phyloP scores from a whole-genome alignment of 495 filamentous ascomycete genomes.

The Penicillium antarcticum region DNA sequence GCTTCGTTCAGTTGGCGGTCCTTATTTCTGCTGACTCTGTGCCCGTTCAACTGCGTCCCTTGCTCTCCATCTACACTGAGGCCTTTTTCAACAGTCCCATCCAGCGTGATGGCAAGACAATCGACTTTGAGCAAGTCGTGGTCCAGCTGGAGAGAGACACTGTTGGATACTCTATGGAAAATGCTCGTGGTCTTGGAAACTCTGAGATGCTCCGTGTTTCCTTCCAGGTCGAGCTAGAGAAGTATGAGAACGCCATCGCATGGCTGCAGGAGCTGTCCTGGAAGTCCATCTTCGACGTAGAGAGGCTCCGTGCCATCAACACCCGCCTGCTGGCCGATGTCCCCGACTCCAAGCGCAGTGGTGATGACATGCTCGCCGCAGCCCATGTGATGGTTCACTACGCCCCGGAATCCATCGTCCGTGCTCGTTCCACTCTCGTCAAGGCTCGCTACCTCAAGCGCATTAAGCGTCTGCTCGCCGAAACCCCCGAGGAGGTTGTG shows the following conservation, averaged over 20 bases:
- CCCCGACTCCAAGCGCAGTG: constrained; percentile 86
- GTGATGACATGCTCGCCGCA: constrained; percentile 63
- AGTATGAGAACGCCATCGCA: constrained; percentile 75
- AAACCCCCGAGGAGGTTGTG: constrained; percentile 68
- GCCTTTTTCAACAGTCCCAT: constrained; percentile 95
- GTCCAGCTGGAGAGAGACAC: constrained; percentile 88
- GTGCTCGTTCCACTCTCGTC: constrained; percentile 78
- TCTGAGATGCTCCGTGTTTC: constrained; percentile 75
- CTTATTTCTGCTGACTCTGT: constrained; percentile 73
- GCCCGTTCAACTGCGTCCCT: constrained; percentile 70
- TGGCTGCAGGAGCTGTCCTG: constrained; percentile 88
- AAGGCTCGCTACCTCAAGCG: constrained; percentile 86
- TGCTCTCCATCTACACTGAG: constrained; percentile 78
- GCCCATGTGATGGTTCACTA: constrained; percentile 80
- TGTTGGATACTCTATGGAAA: constrained; percentile 70
- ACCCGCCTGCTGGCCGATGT: constrained; percentile 87
- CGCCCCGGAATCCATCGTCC: constrained; percentile 64
- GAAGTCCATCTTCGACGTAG: constrained; percentile 79
- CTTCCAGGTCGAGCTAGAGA: constrained; percentile 83
- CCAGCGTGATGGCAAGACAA: constrained; percentile 65
- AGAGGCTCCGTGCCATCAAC: constrained; percentile 78
- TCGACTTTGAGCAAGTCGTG: constrained; percentile 90
- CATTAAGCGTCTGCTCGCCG: constrained; percentile 70
- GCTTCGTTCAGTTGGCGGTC: constrained; percentile 80
- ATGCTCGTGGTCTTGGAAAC: constrained; percentile 64